These are phyloP conservation scores for Leccinum subgranulosum DNA, from an alignment of 768 basidiomycete species.

Conservation along the genomic window DNA sequence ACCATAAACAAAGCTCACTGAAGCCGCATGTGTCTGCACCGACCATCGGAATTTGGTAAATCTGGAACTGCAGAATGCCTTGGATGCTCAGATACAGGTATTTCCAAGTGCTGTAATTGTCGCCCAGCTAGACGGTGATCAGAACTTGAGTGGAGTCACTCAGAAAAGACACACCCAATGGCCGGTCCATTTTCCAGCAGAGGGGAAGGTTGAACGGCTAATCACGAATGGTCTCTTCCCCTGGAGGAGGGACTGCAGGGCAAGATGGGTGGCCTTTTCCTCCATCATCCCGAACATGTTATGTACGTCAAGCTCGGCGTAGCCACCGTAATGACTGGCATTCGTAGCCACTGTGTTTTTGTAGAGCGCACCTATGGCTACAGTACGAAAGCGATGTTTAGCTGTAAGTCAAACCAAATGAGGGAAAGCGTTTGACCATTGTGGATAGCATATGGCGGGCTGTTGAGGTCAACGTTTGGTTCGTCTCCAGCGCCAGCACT, in stretches of 20 bases:
- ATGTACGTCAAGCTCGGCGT: conserved; percentile 65
- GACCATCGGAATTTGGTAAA: conserved; percentile 84
- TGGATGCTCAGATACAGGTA: conserved; percentile 71
- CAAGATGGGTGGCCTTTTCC: conserved; percentile 60
- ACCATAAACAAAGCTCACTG: conserved; percentile 13
- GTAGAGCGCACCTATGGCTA: conserved; percentile 53
- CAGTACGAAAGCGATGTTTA: background rate
- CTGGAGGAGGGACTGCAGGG: conserved; percentile 50
- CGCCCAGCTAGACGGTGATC: conserved; percentile 52
- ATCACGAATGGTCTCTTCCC: conserved; percentile 70
- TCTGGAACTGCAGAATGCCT: conserved; percentile 80
- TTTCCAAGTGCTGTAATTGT: conserved; percentile 74
- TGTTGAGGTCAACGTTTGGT: conserved; percentile 47
- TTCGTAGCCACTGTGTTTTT: conserved; percentile 65
- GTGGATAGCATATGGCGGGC: conserved; percentile 68
- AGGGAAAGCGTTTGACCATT: conserved; percentile 45
- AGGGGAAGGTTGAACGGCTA: conserved; percentile 66
- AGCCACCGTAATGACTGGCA: conserved; percentile 63
- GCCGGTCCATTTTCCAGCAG: conserved; percentile 66
- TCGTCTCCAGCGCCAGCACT: conserved; percentile 49
- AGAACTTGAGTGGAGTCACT: background rate
- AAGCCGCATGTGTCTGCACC: conserved; percentile 63
- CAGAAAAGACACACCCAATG: conserved; percentile 51
- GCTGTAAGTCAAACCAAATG: background rate
- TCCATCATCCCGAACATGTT: conserved; percentile 74